A percentile compares a stretch with the other conserved stretches of the same genome.
phyloP scores from a whole-genome alignment of 257 asterid genomes.

The Solanum paucissectum region DNA sequence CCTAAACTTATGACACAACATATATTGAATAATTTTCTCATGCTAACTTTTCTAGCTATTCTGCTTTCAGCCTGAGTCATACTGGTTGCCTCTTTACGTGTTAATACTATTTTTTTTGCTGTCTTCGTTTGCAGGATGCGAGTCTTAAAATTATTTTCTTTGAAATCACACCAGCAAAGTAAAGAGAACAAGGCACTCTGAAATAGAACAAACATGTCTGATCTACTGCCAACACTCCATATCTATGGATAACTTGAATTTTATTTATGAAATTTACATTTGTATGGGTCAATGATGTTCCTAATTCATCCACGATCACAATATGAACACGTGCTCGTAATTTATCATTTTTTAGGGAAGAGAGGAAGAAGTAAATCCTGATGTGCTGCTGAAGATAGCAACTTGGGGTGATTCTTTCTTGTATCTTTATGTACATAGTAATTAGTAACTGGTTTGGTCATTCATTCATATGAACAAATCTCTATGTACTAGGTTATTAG shows the following conservation, averaged over 20 bases:
- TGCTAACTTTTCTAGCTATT: not conserved
- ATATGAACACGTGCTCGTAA: not conserved
- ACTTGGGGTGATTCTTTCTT: not conserved
- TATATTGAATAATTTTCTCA: not conserved
- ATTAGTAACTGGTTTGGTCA: not conserved
- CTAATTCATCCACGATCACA: not conserved
- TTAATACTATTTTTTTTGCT: not conserved
- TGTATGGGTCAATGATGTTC: not conserved
- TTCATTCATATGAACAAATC: not conserved
- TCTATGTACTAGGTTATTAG: not conserved
- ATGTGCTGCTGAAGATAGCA: not conserved
- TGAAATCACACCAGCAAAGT: not conserved
- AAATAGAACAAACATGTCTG: not conserved
- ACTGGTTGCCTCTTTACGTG: not conserved
- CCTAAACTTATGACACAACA: not conserved
- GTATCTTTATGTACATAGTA: not conserved
- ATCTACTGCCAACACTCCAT: not conserved
- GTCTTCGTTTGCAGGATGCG: not conserved
- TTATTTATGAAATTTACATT: not conserved
- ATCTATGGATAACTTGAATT: not conserved
- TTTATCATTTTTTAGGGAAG: not conserved
- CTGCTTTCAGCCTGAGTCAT: not conserved
- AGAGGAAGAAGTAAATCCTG: not conserved
- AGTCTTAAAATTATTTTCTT: not conserved
- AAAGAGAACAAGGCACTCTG: not conserved